These are phyloP conservation scores for Trypanosoma caninum DNA, from an alignment of 208 protist genomes.

Conservation along the genomic window DNA sequence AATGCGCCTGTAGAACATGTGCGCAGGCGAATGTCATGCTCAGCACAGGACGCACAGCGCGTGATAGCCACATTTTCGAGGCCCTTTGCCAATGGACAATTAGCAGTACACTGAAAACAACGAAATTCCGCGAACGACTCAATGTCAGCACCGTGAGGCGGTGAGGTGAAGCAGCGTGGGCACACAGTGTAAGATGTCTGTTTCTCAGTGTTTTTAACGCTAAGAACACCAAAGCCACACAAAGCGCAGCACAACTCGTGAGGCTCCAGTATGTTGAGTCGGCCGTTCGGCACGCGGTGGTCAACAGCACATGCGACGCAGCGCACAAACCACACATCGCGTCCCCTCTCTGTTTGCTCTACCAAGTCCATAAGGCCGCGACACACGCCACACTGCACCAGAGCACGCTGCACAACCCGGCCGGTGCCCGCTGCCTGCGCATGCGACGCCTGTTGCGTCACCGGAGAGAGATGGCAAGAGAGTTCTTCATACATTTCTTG, in stretches of 20 bases:
- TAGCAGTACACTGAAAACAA: constrained; percentile 82
- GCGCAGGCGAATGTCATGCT: constrained; percentile 70
- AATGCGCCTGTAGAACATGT: constrained; percentile 30
- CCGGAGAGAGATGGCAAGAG: constrained; percentile 34
- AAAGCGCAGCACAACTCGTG: constrained; percentile 47
- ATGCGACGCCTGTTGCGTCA: not conserved
- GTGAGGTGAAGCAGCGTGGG: constrained; percentile 71
- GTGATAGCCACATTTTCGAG: constrained; percentile 53
- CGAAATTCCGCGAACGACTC: constrained; percentile 53
- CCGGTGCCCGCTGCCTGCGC: not conserved
- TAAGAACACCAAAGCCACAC: constrained; percentile 64
- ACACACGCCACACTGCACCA: constrained; percentile 56
- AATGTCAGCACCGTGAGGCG: constrained; percentile 33
- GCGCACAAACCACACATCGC: constrained; percentile 38
- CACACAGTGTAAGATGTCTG: constrained; percentile 74
- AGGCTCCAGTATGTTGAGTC: constrained; percentile 40
- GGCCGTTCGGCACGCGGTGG: constrained; percentile 56
- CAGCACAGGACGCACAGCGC: constrained; percentile 54
- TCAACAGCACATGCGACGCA: constrained; percentile 43
- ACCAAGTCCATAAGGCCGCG: constrained; percentile 50
- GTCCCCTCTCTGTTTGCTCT: constrained; percentile 44
- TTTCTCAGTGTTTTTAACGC: constrained; percentile 65
- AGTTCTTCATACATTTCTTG: constrained; percentile 55
- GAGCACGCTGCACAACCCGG: constrained; percentile 22
- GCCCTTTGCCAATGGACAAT: constrained; percentile 75